A percentile compares a stretch with the other conserved stretches of the same genome.
Conservation (phyloP, 2,329 filamentous ascomycete genomes). For the Aureobasidium namibiae region DNA sequence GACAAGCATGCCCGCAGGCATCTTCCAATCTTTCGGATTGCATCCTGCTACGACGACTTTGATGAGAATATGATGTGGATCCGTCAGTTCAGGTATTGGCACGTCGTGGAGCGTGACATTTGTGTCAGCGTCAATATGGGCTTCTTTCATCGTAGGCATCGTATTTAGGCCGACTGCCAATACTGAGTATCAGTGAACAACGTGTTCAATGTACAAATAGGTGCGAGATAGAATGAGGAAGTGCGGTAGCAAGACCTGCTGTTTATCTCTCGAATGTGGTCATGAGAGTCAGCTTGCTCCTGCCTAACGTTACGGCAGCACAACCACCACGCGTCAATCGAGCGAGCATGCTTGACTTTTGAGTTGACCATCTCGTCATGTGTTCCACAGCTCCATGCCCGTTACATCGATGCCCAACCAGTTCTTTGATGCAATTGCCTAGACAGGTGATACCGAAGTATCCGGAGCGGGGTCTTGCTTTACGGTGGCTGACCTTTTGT, state of each 20-base stretch:
- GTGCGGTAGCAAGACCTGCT: neutral
- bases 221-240: neutral
- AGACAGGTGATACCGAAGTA: neutral
- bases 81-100: neutral
- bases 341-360: neutral
- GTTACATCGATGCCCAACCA: neutral
- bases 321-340: neutral
- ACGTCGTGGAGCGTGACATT: neutral
- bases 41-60: slow-evolving; percentile 12
- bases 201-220: neutral
- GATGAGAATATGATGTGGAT: slow-evolving; percentile 9
- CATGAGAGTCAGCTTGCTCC: neutral
- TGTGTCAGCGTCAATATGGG: neutral
- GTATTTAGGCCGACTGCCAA: neutral
- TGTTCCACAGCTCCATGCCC: neutral
- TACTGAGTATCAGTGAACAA: neutral
- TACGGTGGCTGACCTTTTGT: neutral
- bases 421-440: neutral
- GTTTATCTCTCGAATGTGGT: neutral
- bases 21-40: slow-evolving; percentile 16
- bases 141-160: neutral
- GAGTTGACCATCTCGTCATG: neutral
- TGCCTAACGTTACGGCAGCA: neutral
- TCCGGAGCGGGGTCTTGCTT: neutral
- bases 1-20: slow-evolving; percentile 12